Percentiles rank a stretch among this genome's conserved stretches.
These are phyloP conservation scores for Sarocladium oryzae DNA, from an alignment of 2,329 filamentous ascomycete species.

Conservation along the genomic window DNA sequence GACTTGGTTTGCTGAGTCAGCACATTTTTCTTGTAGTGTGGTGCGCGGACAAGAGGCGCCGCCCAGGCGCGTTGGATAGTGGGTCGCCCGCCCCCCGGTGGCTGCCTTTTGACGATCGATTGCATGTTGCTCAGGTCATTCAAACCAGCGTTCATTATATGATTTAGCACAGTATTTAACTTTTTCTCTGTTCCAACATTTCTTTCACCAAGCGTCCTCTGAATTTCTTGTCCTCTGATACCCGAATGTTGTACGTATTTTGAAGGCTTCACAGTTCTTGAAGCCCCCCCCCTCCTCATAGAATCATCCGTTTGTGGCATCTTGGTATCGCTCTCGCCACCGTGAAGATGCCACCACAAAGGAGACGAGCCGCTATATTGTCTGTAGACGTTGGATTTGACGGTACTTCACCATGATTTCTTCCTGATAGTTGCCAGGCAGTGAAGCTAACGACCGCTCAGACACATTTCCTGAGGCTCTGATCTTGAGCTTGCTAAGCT, in stretches of 20 bases:
- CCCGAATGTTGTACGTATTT: no score
- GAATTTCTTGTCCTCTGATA: no score
- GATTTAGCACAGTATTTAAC: background rate
- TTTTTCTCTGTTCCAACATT: no score
- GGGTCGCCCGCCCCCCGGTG: slow-evolving; percentile 4
- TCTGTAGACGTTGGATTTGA: background rate
- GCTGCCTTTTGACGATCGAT: background rate
- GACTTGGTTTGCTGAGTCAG: slow-evolving; percentile 5
- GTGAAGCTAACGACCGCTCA: background rate
- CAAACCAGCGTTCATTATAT: background rate
- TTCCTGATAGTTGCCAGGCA: background rate
- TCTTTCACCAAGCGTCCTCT: no score
- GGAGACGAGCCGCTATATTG: no score
- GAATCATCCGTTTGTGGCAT: no score
- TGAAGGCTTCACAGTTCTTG: no score
- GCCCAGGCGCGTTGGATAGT: background rate
- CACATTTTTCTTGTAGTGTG: background rate
- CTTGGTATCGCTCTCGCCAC: background rate
- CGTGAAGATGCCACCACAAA: no score
- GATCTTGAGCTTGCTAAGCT: background rate
- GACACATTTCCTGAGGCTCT: slow-evolving; percentile 1
- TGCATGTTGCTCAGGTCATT: background rate
- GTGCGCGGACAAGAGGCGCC: slow-evolving; percentile 1
- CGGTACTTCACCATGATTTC: background rate
- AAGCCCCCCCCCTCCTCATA: no score